phyloP scores from a whole-genome alignment of 768 basidiomycete genomes.

The Pleurotus djamor region DNA sequence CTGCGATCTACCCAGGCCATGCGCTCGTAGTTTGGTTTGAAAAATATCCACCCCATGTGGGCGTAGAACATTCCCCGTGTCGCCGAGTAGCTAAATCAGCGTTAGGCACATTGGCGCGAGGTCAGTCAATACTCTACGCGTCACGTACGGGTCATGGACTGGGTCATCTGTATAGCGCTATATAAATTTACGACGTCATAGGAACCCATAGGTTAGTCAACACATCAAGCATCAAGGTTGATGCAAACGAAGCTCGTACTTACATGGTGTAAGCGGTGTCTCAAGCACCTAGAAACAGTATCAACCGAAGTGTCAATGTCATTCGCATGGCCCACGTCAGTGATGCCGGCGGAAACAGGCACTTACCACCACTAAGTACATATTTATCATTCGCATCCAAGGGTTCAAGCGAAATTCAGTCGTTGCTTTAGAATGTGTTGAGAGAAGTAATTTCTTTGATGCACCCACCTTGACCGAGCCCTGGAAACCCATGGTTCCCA shows the following conservation, averaged over 20 bases:
- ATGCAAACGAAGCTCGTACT: constrained; percentile 13
- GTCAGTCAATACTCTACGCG: not conserved
- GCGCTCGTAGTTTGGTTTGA: constrained; percentile 63
- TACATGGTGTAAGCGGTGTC: constrained; percentile 77
- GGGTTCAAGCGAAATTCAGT: too few species aligned
- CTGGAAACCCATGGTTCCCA: constrained; percentile 76
- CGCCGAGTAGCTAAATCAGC: constrained; percentile 59
- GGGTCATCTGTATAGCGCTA: constrained; percentile 76
- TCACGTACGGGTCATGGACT: constrained; percentile 58
- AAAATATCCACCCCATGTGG: constrained; percentile 88
- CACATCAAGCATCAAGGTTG: not conserved
- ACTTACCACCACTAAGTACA: constrained; percentile 47
- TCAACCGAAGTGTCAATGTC: not conserved
- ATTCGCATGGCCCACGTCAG: not conserved
- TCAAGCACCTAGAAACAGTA: constrained; percentile 49
- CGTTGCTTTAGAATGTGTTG: too few species aligned
- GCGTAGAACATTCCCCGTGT: constrained; percentile 72
- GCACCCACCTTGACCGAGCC: constrained; percentile 69
- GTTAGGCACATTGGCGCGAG: not conserved
- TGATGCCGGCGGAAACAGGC: not conserved
- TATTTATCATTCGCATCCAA: too few species aligned
- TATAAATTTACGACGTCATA: not conserved
- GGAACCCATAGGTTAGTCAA: not conserved
- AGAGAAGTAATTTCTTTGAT: not conserved
- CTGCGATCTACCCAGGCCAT: constrained; percentile 63